Base-by-base conservation (phyloP, 805 yeast species). In the Monosporozyma aquatica region DNA sequence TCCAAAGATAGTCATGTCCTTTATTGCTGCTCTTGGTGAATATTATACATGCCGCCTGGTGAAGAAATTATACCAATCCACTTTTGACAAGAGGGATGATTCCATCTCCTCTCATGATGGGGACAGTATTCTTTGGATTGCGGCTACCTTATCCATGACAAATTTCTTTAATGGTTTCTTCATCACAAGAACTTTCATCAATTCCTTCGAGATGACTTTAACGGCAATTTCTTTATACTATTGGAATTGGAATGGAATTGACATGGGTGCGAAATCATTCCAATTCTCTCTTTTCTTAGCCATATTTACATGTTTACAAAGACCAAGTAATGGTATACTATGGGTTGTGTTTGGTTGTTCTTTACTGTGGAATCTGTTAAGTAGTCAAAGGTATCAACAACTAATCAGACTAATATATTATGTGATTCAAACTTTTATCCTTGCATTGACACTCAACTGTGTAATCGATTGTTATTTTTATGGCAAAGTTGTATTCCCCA, bases 271-370 rank as follows among this genome's bases (percentile, higher is more conserved):
- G 26, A 20, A 18, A 3, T 42, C 47, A 3, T 62, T 66, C 40
- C 47, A 60, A 3, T 44, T 57, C 8, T 66, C 80, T 4, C 60
- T 83, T 38, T 37, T 60, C 0, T 55, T 80, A 25, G 92, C 86
- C 0, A 71, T 77, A 1, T 27, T 76, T 2, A 68, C 85, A 18
- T 82, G 89, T 51, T 64, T 87, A 0, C 74, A 87, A 6, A 69
- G 98, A 44, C 97, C 98, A 0, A 86, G 95, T 0, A 87, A 85
- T 58, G 82, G 71, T 0, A 53, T 89, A 1, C 64, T 87, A 3
- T 92, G 98, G 98, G 25, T 71, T 0, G 64, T 70, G 22, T 60
- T 84, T 18, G 95, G 92, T 0, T 29, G 58, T 0, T 51, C 56
- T 20, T 39, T 67, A 10, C 40, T 68, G 1, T 1, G 42, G 17